These are phyloP conservation scores for Solanum clarkiae DNA, from an alignment of 257 asterid species.

Conservation along the genomic window DNA sequence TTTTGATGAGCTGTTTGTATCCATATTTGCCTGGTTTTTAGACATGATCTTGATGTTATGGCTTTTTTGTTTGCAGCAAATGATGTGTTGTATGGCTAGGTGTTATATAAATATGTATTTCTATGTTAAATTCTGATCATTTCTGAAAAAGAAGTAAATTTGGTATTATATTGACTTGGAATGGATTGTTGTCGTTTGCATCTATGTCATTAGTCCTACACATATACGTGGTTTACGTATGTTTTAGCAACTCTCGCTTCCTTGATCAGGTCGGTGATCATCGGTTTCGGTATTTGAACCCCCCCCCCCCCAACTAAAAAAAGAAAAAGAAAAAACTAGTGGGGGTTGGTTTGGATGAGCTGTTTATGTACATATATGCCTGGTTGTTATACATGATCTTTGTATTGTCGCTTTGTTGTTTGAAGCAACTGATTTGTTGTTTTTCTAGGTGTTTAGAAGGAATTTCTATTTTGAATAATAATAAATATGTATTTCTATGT, in stretches of 20 bases:
- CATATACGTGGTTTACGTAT: background rate
- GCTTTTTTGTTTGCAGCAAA: background rate
- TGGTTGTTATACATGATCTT: background rate
- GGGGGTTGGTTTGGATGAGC: background rate
- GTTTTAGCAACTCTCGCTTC: background rate
- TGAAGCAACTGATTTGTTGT: background rate
- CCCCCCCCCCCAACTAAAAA: too few relatives aligned
- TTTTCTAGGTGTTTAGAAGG: background rate
- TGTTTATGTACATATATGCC: background rate
- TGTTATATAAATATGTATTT: background rate
- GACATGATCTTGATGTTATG: background rate
- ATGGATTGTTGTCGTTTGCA: background rate
- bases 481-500: background rate
- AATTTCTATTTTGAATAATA: background rate
- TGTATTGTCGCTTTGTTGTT: background rate
- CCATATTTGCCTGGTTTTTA: background rate
- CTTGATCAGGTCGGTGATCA: constrained; percentile 21
- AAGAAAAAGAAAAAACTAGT: background rate
- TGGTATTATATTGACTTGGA: background rate
- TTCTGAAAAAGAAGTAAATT: background rate
- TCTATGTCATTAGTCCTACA: background rate
- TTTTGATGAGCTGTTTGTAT: background rate
- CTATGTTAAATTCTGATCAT: background rate
- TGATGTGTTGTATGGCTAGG: background rate
- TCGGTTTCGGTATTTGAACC: background rate